Evolutionary conservation across 2,329 filamentous ascomycete species (phyloP).

Genomic region (Alternaria sp.): DNA sequence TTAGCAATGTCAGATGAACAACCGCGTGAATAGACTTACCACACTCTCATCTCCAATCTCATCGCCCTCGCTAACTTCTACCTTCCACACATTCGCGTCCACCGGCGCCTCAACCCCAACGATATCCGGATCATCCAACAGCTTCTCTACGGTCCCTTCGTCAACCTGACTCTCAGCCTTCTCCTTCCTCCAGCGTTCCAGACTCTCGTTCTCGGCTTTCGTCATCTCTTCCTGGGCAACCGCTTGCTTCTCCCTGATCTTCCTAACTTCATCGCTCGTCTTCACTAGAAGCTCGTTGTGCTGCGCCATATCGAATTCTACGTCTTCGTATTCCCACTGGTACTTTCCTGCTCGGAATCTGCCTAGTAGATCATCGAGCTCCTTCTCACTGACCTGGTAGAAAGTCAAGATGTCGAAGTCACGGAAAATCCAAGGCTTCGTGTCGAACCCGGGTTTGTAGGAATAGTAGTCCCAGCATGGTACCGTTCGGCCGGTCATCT

Average conservation of each 20-base stretch:
- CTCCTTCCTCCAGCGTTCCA: constrained; percentile 52
- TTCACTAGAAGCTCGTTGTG: constrained; percentile 58
- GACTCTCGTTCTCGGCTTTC: constrained; percentile 55
- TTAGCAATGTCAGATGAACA: constrained; percentile 1
- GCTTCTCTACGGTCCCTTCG: constrained; percentile 56
- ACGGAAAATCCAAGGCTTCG: constrained; percentile 61
- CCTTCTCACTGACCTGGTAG: constrained; percentile 59
- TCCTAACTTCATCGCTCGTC: constrained; percentile 56
- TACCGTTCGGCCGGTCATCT: constrained; percentile 61
- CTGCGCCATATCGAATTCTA: constrained; percentile 62
- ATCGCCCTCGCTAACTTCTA: constrained; percentile 49
- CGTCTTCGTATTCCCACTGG: constrained; percentile 57
- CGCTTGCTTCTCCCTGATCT: constrained; percentile 55
- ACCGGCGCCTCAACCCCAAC: constrained; percentile 51
- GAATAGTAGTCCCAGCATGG: constrained; percentile 62
- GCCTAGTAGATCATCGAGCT: constrained; percentile 58
- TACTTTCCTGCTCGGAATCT: constrained; percentile 60
- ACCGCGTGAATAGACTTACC: constrained; percentile 16
- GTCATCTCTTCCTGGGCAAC: constrained; percentile 57
- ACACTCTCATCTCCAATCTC: constrained; percentile 42
- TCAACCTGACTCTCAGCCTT: constrained; percentile 54
- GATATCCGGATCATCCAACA: constrained; percentile 54
- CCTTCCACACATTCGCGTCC: constrained; percentile 56
- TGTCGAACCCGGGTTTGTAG: constrained; percentile 56
- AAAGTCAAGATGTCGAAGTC: constrained; percentile 65